Percentiles rank a stretch among this genome's conserved stretches.
phyloP scores from a whole-genome alignment of 1,139 yeast species.

The Geotrichum carabidarum region DNA sequence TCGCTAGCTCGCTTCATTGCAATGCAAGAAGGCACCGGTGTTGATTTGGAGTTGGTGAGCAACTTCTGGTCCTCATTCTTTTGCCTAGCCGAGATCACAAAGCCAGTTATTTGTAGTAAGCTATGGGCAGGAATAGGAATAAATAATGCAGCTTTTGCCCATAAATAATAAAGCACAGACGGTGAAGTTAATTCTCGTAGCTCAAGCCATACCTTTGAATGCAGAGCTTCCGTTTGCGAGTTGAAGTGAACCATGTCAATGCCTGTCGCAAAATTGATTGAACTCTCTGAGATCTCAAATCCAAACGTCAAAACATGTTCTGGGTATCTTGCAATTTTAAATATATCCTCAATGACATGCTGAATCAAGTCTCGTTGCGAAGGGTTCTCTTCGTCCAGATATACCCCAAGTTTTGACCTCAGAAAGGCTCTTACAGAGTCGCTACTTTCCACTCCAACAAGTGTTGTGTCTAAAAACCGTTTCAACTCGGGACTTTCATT shows the following conservation, averaged over 20 bases:
- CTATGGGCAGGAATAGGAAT: constrained; percentile 5
- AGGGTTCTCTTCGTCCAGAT: not conserved
- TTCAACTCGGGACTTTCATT: not conserved
- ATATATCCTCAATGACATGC: constrained; percentile 5
- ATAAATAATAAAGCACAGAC: constrained; percentile 8
- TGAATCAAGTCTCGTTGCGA: constrained; percentile 3
- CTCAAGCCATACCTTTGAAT: constrained; percentile 3
- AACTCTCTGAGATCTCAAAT: constrained; percentile 1
- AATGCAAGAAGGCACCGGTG: not conserved
- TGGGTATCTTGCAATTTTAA: not conserved
- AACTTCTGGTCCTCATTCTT: not conserved
- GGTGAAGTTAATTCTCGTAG: constrained; percentile 2
- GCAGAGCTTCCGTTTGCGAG: constrained; percentile 7
- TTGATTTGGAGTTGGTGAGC: not conserved
- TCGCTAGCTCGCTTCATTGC: not conserved
- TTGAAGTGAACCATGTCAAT: constrained; percentile 11
- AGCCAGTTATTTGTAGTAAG: constrained; percentile 14
- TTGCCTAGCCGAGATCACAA: not conserved
- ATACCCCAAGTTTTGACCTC: not conserved
- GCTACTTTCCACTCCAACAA: constrained; percentile 1
- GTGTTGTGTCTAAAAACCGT: not conserved
- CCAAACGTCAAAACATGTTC: constrained; percentile 12
- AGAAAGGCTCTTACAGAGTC: not conserved
- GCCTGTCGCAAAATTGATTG: constrained; percentile 9
- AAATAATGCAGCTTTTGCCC: constrained; percentile 9